Conservation (phyloP, 2,329 filamentous ascomycete genomes). For the Scedosporium apiospermum region DNA sequence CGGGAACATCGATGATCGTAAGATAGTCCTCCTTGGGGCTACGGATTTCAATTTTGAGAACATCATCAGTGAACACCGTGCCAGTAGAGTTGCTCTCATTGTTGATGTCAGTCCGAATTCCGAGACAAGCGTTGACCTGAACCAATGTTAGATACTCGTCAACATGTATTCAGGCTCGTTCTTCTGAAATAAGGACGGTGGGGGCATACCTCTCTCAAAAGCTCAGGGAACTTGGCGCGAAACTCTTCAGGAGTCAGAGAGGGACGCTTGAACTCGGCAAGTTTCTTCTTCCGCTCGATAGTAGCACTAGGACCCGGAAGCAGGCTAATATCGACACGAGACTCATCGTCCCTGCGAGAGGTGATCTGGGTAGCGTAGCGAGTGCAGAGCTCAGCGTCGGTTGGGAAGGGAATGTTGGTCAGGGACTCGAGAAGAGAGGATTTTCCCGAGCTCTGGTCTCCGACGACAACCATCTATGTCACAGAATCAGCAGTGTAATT, state of each 20-base stretch:
- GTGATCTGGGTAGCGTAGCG: conserved; percentile 19
- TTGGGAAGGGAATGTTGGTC: conserved; percentile 21
- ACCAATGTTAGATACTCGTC: neutral
- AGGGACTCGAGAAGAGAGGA: conserved; percentile 22
- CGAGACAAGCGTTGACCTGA: conserved; percentile 34
- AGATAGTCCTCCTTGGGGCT: conserved; percentile 13
- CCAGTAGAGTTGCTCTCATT: conserved; percentile 5
- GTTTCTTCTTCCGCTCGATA: conserved; percentile 7
- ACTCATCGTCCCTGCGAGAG: conserved; percentile 7
- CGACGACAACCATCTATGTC: conserved; percentile 19
- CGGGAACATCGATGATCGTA: conserved; percentile 14
- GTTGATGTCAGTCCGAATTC: conserved; percentile 21
- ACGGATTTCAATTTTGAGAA: conserved; percentile 13
- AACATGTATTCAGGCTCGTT: neutral
- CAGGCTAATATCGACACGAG: conserved; percentile 31
- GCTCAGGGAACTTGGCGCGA: conserved; percentile 21
- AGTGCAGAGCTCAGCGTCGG: conserved; percentile 19
- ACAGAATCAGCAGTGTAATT: neutral
- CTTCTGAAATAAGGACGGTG: neutral
- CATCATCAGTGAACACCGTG: conserved; percentile 15
- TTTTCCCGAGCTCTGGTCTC: conserved; percentile 23
- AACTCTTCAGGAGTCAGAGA: conserved; percentile 11
- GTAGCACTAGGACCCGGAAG: conserved; percentile 19
- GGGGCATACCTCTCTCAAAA: conserved; percentile 20
- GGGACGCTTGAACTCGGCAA: conserved; percentile 6